Evolutionary conservation across 129 eudicot species (phyloP), one percentile per base, ranked within the genome.

Genomic region (Pittosporum tobira): DNA sequence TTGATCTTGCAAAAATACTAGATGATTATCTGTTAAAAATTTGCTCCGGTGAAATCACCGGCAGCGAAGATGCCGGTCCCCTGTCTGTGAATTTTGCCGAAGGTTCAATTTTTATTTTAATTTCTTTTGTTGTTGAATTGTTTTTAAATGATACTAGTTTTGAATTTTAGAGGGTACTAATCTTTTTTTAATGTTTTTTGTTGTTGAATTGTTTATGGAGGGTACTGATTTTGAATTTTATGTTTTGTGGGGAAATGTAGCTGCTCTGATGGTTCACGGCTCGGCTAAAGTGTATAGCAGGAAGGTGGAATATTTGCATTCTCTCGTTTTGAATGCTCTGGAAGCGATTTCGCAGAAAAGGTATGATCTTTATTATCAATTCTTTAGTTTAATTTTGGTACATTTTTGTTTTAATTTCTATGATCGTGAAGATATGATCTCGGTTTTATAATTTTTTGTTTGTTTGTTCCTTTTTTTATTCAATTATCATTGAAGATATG

Each of bases 181-280:
- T n/a, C n/a, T n/a, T n/a, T n/a, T n/a, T n/a, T n/a, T n/a, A n/a
- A n/a, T n/a, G n/a, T n/a, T n/a, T n/a, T n/a, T n/a, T n/a, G n/a
- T n/a, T n/a, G n/a, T n/a, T n/a, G n/a, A n/a, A n/a, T n/a, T n/a
- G n/a, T n/a, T n/a, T n/a, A n/a, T n/a, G n/a, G n/a, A n/a, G n/a
- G 74, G 56, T 51, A 40, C 66, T 51, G 43, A 21, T 26, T 59
- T 20, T 43, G 10, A 14, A 51, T n/a, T 62, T 45, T 0, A 14
- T 59, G 24, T 65, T 69, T 56, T 61, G 61, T 57, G 71, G 21
- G 68, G 44, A 61, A 60, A 7, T 83, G 88, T 65, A 91, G 99
- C 96, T 77, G 99, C 99, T 12, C 61, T 91, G 77, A 59, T 91
- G 73, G 85, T 91, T 59, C 96, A 87, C 69, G 94, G 94, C 26